Base-by-base conservation (phyloP, 2,329 filamentous ascomycete species). In the Alternaria sp. region DNA sequence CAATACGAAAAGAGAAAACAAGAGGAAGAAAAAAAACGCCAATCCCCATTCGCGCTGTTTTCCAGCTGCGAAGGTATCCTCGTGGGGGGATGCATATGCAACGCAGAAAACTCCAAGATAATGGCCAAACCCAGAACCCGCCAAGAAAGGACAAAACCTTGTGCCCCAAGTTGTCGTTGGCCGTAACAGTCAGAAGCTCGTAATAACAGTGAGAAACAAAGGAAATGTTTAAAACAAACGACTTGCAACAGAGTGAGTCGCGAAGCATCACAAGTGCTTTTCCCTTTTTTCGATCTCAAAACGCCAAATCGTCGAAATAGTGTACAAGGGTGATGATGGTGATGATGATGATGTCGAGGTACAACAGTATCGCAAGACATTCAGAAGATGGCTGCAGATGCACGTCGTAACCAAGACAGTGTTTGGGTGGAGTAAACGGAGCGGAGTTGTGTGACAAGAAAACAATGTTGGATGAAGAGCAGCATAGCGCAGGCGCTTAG, bases 11-110 rank as follows among this genome's bases (percentile, higher is more conserved):
- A 60, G 61, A 63, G 61, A 56, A 57, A 51, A 54, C 24, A n/a
- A 54, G 1, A 44, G 34, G 33, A 56, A 54, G 58, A 57, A 62
- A 26, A 50, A 58, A 62, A 65, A 71, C 68, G 65, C 68, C 68
- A 62, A 58, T 68, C 67, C 68, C 68, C 68, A 63, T 70, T 71
- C 68, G 68, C 68, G 68, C 67, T 62, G 48, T 61, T 52, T 64
- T 62, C 56, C 63, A 65, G 68, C 68, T 58, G 65, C 68, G 68
- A 71, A 69, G 68, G 68, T 71, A 71, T 71, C 67, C 67, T 64
- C 60, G 49, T 49, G 50, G 63, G 67, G 68, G 57, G 59, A 68
- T 70, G 68, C 67, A 63, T 65, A 68, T 68, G 66, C 66, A 70
- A 70, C 62, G 66, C 64, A 45, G 61, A 41, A 54, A 69, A 67